Percentiles rank a stretch among this genome's conserved stretches.
Evolutionary conservation across 805 yeast species (phyloP).

Genomic region (Kazachstania bromeliacearum): DNA sequence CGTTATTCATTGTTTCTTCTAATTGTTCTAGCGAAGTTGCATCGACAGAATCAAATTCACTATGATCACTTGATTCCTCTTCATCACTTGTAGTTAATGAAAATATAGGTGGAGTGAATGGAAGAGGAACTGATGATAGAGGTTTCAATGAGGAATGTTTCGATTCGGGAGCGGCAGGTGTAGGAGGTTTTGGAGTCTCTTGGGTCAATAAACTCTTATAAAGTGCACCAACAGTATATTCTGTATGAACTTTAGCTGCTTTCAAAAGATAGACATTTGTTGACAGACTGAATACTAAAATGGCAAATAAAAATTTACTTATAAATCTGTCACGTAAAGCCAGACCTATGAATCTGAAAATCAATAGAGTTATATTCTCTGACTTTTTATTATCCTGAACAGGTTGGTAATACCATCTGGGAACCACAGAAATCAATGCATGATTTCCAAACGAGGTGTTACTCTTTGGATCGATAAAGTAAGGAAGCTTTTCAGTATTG

Average conservation of each 20-base stretch:
- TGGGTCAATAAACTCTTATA: background rate
- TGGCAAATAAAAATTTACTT: conserved; percentile 65
- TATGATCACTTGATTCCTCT: conserved; percentile 9
- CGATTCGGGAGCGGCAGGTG: background rate
- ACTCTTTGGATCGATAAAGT: conserved; percentile 22
- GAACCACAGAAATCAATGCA: conserved; percentile 48
- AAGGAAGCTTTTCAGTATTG: conserved; percentile 26
- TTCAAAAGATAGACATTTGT: conserved; percentile 79
- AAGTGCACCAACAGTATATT: conserved; percentile 26
- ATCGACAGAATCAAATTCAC: conserved; percentile 17
- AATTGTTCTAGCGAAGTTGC: conserved; percentile 59
- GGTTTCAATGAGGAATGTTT: background rate
- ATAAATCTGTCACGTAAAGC: conserved; percentile 75
- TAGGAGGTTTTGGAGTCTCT: background rate
- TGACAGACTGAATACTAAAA: conserved; percentile 64
- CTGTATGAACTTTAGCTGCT: conserved; percentile 64
- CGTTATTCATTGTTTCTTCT: conserved; percentile 48
- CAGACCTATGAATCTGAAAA: conserved; percentile 47
- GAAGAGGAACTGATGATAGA: background rate
- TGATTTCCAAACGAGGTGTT: conserved; percentile 33
- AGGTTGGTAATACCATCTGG: conserved; percentile 51
- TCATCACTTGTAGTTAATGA: conserved; percentile 10
- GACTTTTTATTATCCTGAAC: conserved; percentile 7
- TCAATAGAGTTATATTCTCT: conserved; percentile 22
- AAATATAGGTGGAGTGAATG: conserved; percentile 2